Evolutionary conservation across 352 stramenopile species (phyloP).

Genomic region (Phytophthora pistaciae): DNA sequence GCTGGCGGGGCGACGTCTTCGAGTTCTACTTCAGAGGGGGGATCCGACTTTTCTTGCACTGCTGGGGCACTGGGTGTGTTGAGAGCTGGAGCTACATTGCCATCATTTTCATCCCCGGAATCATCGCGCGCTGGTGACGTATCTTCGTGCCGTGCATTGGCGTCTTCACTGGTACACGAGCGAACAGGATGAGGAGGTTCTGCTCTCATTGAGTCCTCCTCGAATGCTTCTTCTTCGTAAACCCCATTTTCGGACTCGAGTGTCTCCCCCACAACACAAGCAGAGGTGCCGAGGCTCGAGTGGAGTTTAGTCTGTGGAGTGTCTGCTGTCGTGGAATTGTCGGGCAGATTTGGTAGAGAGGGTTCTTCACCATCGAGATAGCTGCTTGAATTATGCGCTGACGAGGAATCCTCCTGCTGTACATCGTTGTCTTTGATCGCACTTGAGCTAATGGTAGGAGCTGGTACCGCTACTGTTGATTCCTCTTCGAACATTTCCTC

Average conservation of each 20-base stretch:
- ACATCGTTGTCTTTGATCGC: neutral
- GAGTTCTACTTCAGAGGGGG: neutral
- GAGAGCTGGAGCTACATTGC: neutral
- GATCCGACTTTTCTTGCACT: neutral
- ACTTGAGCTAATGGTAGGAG: neutral
- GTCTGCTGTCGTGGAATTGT: neutral
- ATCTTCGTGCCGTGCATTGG: neutral
- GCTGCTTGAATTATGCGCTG: neutral
- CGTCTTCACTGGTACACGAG: neutral
- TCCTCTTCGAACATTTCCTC: slow-evolving; percentile 71
- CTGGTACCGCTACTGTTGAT: neutral
- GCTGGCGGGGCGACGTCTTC: neutral
- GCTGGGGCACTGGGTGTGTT: too few relatives aligned
- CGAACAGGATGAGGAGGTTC: neutral
- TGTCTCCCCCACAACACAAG: neutral
- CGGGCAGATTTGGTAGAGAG: neutral
- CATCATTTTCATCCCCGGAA: neutral
- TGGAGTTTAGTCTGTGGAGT: neutral
- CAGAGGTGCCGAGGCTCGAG: neutral
- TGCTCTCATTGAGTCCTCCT: neutral
- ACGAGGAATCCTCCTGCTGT: neutral
- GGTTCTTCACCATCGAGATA: neutral
- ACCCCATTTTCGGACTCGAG: neutral
- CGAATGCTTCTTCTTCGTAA: neutral
- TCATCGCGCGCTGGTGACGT: neutral